Evolutionary conservation across 208 protist species (phyloP).

Genomic region (Tritrichomonas foetus): DNA sequence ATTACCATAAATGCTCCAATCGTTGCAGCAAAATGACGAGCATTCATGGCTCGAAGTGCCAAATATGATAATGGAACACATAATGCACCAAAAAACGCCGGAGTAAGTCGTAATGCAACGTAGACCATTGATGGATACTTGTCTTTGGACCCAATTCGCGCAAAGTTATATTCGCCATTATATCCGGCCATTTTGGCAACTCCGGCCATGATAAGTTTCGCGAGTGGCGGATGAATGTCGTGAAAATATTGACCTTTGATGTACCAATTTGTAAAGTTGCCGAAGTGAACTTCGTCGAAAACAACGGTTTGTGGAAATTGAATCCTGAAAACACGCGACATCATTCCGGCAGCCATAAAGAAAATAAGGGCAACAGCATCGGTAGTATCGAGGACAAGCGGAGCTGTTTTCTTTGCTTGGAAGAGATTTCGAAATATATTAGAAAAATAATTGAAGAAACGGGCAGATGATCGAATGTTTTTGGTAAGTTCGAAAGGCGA

Average conservation of each 20-base stretch:
- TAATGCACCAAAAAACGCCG: background rate
- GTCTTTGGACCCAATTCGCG: background rate
- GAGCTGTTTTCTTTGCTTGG: background rate
- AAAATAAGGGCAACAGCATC: background rate
- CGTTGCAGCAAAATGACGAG: background rate
- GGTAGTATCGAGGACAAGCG: background rate
- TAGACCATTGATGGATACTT: background rate
- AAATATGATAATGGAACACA: background rate
- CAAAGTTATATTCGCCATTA: background rate
- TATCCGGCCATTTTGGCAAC: background rate
- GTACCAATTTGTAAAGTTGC: slow-evolving; percentile 40
- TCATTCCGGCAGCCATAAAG: background rate
- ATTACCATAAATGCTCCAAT: background rate
- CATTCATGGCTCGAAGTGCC: background rate
- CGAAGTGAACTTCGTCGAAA: slow-evolving; percentile 48
- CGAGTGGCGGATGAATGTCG: slow-evolving; percentile 47
- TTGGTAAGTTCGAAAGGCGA: too few species aligned
- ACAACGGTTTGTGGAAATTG: slow-evolving; percentile 7
- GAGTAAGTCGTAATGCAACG: background rate
- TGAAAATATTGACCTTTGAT: slow-evolving; percentile 43
- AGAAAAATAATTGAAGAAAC: too few species aligned
- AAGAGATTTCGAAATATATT: background rate
- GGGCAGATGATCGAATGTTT: too few species aligned
- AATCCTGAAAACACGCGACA: background rate
- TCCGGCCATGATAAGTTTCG: slow-evolving; percentile 45